Conservation (phyloP, 2,329 filamentous ascomycete species). For the Cytospora chrysosperma region DNA sequence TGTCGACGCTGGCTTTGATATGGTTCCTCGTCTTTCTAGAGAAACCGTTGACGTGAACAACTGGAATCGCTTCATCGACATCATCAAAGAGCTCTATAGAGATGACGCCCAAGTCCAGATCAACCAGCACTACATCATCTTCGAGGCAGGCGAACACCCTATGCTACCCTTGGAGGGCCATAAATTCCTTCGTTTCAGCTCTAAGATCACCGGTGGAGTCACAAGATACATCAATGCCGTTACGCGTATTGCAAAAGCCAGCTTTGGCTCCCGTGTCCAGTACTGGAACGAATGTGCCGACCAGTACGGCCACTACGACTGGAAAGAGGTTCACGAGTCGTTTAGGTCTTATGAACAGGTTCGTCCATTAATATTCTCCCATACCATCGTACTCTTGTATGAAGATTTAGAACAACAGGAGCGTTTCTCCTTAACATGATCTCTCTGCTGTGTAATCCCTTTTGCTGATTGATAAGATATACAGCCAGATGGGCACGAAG, state of each 20-base stretch:
- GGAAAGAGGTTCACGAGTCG: not conserved
- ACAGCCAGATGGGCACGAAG: not conserved
- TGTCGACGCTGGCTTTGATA: constrained; percentile 10
- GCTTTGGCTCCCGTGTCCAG: not conserved
- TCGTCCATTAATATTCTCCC: no score
- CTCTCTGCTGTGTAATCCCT: no score
- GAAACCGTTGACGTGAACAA: not conserved
- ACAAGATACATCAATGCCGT: not conserved
- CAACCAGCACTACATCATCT: not conserved
- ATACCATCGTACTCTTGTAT: not conserved
- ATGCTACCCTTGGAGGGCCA: constrained; percentile 4
- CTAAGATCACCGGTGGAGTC: not conserved
- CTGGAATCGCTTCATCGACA: not conserved
- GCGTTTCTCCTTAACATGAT: no score
- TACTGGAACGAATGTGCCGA: not conserved
- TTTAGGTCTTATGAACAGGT: constrained; percentile 7
- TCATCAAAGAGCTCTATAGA: not conserved
- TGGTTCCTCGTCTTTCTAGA: constrained; percentile 13
- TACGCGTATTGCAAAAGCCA: not conserved
- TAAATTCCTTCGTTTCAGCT: constrained; percentile 15
- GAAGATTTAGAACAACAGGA: no score
- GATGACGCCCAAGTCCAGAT: constrained; percentile 9
- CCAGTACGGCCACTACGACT: constrained; percentile 1
- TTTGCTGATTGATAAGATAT: no score
- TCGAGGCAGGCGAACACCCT: constrained; percentile 13